Base-by-base conservation (phyloP, 1,284 basidiomycete genomes). In the Omphalotus olearius region DNA sequence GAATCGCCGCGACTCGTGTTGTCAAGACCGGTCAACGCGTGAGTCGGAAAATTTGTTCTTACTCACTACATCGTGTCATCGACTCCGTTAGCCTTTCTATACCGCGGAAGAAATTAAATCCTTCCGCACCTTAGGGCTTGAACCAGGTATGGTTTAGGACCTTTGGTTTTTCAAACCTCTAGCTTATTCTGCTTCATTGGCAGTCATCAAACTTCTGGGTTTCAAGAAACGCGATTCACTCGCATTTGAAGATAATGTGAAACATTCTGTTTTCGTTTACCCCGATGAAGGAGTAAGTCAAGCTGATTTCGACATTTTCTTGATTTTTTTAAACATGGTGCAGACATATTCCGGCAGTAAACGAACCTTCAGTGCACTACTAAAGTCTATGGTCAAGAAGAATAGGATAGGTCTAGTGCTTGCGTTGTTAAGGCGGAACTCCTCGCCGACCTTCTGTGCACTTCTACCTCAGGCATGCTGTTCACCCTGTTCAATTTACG, bases 261-360 rank as follows among this genome's bases (percentile, higher is more conserved):
- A 93, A 64, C 93, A 97, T 67, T 84, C 93, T 0, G 72, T 83
- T 48, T 99, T 99, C 64, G 82, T 99, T 55, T 93, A 94, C 65
- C 97, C 96, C 0, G 88, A 96, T 59, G 96, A 99, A 65, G 72
- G 80, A 66, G 92, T 92, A 55, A 53, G 78, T 14, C 13, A 26
- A 47, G 25, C 23, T 46, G 11, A 36, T 51, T 25, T 14, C 16
- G 14, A n/a, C 20, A 10, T 20, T 13, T 1, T 48, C 36, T 40
- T 38, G 23, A 40, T 45, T 28, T 17, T 41, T 17, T 43, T 23
- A 14, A 6, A 14, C 25, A 10, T 30, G 14, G 11, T 18, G 46
- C 57, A 93, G 88, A 71, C 81, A 33, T 95, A 88, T 67, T 82
- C 88, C 7, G 97, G 97, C 1, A 95, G 91, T 67, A 96, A 88